phyloP scores from a whole-genome alignment of 2,329 filamentous ascomycete genomes.

The Dactylonectria macrodidyma region DNA sequence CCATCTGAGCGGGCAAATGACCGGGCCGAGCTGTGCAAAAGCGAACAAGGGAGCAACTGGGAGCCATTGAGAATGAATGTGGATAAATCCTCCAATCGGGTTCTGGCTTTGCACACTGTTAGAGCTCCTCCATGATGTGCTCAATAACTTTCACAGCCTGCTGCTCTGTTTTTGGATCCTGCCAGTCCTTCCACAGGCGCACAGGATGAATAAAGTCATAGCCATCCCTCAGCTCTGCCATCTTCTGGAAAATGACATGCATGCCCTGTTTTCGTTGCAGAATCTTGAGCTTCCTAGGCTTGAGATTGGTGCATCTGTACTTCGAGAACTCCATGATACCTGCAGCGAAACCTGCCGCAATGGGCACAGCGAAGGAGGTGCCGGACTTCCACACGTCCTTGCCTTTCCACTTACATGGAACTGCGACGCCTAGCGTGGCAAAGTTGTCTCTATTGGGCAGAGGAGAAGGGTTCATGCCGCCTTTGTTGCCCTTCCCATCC shows the following conservation, averaged over 20 bases:
- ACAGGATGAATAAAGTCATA: not conserved
- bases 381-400: conserved; percentile 23
- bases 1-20: no score
- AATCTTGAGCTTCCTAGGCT: not conserved
- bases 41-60: no score
- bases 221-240: not conserved
- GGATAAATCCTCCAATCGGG: no score
- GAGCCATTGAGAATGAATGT: no score
- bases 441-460: conserved; percentile 13
- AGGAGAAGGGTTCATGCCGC: conserved; percentile 21
- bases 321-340: conserved; percentile 11
- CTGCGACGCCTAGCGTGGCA: conserved; percentile 20
- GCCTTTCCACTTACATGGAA: conserved; percentile 9
- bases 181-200: not conserved
- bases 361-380: conserved; percentile 33
- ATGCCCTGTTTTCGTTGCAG: not conserved
- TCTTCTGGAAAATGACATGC: not conserved
- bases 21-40: no score
- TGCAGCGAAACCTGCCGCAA: conserved; percentile 34
- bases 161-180: not conserved
- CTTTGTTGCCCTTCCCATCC: conserved; percentile 30
- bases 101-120: no score
- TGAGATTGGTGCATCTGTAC: not conserved
- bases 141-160: not conserved
- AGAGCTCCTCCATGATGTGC: not conserved